phyloP scores from a whole-genome alignment of 441 rosid species.

The Francoa sonchifolia region DNA sequence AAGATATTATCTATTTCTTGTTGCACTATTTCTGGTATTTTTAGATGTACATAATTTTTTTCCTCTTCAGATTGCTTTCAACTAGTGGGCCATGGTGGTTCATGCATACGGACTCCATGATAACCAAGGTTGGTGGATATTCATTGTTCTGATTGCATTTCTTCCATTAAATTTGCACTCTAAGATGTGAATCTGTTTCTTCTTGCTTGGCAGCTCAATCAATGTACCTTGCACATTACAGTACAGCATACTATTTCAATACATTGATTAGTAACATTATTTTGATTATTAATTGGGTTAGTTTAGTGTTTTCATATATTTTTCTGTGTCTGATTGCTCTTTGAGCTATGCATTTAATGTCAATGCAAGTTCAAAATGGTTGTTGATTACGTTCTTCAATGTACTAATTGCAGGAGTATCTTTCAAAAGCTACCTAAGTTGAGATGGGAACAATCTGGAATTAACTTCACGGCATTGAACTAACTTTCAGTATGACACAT shows the following conservation, averaged over 20 bases:
- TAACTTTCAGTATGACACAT: too few relatives aligned
- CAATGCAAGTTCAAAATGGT: not conserved
- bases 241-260: too few relatives aligned
- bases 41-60: not conserved
- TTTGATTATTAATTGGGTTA: too few relatives aligned
- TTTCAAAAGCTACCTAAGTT: not conserved
- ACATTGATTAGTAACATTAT: too few relatives aligned
- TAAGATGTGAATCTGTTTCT: not conserved
- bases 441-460: slow-evolving; percentile 1
- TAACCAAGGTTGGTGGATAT: not conserved
- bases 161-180: not conserved
- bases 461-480: too few relatives aligned
- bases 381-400: not conserved
- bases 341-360: too few relatives aligned
- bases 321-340: too few relatives aligned
- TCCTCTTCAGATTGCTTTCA: slow-evolving; percentile 14
- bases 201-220: too few relatives aligned
- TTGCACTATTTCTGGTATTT: not conserved
- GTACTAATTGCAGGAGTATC: not conserved
- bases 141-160: not conserved
- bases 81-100: slow-evolving; percentile 34
- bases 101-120: slow-evolving; percentile 14
- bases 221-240: too few relatives aligned
- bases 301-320: too few relatives aligned
- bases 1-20: not conserved